These are phyloP conservation scores for Debaryomyces maramus DNA, from an alignment of 805 yeast species.

Conservation along the genomic window DNA sequence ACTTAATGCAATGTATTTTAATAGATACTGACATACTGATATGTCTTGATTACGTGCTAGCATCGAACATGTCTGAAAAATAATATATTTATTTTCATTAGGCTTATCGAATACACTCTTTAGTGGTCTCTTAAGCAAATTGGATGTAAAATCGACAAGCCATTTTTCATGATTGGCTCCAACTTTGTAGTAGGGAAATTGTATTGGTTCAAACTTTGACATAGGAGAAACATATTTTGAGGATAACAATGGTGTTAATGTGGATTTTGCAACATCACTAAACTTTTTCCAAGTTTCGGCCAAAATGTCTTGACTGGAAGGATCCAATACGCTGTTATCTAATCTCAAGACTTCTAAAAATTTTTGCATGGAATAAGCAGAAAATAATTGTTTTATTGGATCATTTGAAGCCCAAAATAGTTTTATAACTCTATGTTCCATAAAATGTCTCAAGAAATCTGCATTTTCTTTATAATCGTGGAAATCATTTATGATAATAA, in stretches of 20 bases:
- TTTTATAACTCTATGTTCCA: conserved; percentile 72
- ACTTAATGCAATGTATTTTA: conserved; percentile 75
- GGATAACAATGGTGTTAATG: conserved; percentile 70
- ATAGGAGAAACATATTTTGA: conserved; percentile 71
- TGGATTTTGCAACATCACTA: conserved; percentile 65
- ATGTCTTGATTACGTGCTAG: conserved; percentile 70
- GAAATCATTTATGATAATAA: conserved; percentile 61
- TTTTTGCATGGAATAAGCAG: conserved; percentile 90
- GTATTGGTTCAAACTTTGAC: conserved; percentile 44
- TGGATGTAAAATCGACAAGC: conserved; percentile 69
- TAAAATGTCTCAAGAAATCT: conserved; percentile 60
- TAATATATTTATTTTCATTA: conserved; percentile 23
- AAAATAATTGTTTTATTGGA: conserved; percentile 77
- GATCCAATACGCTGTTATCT: conserved; percentile 21
- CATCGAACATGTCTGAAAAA: conserved; percentile 63
- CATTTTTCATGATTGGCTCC: conserved; percentile 63
- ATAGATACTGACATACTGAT: conserved; percentile 62
- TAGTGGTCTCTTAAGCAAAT: conserved; percentile 52
- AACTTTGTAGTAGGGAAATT: conserved; percentile 64
- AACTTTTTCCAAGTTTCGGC: conserved; percentile 58
- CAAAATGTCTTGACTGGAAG: conserved; percentile 17
- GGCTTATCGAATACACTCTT: conserved; percentile 9
- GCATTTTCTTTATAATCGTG: conserved; percentile 60
- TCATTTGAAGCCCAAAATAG: conserved; percentile 89
- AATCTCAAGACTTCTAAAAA: conserved; percentile 64